Evolutionary conservation across 495 filamentous ascomycete genomes (phyloP), one percentile per base, ranked within the genome.

Genomic region (Evernia prunastri): DNA sequence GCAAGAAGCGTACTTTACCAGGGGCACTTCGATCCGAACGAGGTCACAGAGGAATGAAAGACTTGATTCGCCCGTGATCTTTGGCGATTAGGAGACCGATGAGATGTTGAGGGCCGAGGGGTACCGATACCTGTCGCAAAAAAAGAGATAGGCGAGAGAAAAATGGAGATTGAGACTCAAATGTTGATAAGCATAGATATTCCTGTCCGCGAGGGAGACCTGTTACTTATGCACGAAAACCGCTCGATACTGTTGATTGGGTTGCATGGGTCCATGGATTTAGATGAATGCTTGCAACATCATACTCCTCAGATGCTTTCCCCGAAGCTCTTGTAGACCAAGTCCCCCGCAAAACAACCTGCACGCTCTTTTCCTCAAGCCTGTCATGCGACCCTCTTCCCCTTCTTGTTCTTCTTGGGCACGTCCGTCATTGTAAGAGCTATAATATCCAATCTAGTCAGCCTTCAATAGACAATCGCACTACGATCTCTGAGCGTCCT

Each of bases 351-450:
- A 23, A 40, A 23, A 29, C 45, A 60, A 12, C 12, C 11, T 12
- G 20, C 23, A 54, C 39, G 31, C 27, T 23, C 4, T 25, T 15
- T 45, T 17, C 25, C 53, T 15, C 29, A 31, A 54, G 13, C 31
- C 58, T 37, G 54, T 68, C 58, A 71, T 49, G 65, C 68, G 25
- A 62, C 65, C 39, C 67, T 69, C 78, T 83, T 86, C 70, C 76
- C 79, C 81, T 85, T 88, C 78, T 84, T 83, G 73, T 84, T 84
- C 76, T 86, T 87, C 81, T 87, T 88, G 72, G 86, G 84, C 71
- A 90, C 87, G 69, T 92, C 89, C 73, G 80, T 84, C 72, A 91
- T 89, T 71, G 82, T 83, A 69, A 91, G 86, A 66, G 80, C 89
- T 92, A 73, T 70, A 58, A 36, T 23, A 47, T 36, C 1, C 36